Base-by-base conservation (phyloP, 176 grass and related monocot genomes). In the Oryza meyeriana region DNA sequence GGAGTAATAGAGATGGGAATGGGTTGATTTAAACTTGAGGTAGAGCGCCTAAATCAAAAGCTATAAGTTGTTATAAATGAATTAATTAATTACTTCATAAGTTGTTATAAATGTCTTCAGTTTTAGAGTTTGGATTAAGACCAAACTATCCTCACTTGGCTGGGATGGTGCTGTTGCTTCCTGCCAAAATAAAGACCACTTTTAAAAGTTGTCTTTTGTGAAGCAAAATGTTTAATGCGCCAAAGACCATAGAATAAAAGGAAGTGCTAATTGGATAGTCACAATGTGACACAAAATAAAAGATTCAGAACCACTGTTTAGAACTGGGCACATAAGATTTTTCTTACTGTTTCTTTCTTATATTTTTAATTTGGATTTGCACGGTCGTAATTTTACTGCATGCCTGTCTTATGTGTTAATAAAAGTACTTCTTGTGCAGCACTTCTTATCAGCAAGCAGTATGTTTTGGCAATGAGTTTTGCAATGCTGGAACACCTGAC, bases 381-480 rank as follows among this genome's bases (percentile, higher is more conserved):
- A 57, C 52, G 62, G 31, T 64, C 31, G 4, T 86, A 83, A 74
- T n/a, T 75, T 67, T 74, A 28, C 41, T 32, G 69, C 25, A 48
- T 79, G 22, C 26, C 1, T 11, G 22, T 68, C 17, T 77, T 61
- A 45, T 72, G 44, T 64, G 61, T 61, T 88, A 66, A 85, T 57
- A 32, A 82, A 81, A 47, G 71, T 83, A 12, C 35, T 83, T 89
- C 63, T 88, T 59, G 18, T 85, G 85, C 88, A 98, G 96, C 96
- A 69, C 87, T 98, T 85, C 89, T 98, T 71, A 90, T 98, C 63
- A 98, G 89, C 93, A 98, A 95, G 70, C 92, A 93, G 12, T 95
- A 98, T 71, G 76, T 79, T 84, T 63, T 88, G 34, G 93, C 90
- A 69, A 93, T 98, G 93, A 76, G 82, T 84, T 95, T 94, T 79